These are phyloP conservation scores for Fusarium sp. DNA, from an alignment of 2,329 filamentous ascomycete genomes.

Conservation along the genomic window DNA sequence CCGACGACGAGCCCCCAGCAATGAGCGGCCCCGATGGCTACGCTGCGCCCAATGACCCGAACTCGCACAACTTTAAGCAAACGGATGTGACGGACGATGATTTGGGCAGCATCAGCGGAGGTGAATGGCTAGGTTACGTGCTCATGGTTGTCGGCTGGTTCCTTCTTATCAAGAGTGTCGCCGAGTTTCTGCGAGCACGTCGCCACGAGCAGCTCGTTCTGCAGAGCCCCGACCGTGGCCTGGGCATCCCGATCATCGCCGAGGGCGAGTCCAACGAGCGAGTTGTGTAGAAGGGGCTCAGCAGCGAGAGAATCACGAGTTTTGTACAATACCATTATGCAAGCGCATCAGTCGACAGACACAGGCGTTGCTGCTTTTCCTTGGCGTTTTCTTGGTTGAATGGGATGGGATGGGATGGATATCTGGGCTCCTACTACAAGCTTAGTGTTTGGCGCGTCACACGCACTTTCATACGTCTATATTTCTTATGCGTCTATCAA, in stretches of 20 bases:
- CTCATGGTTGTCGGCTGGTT: constrained; percentile 99
- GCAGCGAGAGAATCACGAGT: neutral
- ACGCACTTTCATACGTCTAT: constrained; percentile 41
- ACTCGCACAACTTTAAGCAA: constrained; percentile 88
- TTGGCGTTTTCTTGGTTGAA: constrained; percentile 35
- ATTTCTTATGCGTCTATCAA: constrained; percentile 7
- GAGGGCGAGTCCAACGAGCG: constrained; percentile 83
- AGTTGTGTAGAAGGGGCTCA: constrained; percentile 67
- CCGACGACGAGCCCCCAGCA: constrained; percentile 55
- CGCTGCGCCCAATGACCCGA: constrained; percentile 83
- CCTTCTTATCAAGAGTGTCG: constrained; percentile 91
- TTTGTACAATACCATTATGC: constrained; percentile 34
- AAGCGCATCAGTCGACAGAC: constrained; percentile 35
- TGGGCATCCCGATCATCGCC: constrained; percentile 86
- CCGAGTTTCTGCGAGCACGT: constrained; percentile 87
- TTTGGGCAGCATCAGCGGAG: constrained; percentile 68
- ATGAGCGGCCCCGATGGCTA: constrained; percentile 67
- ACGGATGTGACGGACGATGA: constrained; percentile 68
- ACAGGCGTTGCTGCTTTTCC: constrained; percentile 25
- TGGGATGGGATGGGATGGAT: constrained; percentile 20
- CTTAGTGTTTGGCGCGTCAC: constrained; percentile 39
- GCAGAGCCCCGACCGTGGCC: constrained; percentile 89
- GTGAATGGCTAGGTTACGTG: constrained; percentile 90
- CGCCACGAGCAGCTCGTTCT: constrained; percentile 93
- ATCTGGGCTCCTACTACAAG: constrained; percentile 36